Percentiles rank a stretch among this genome's conserved stretches.
phyloP scores from a whole-genome alignment of 1,284 basidiomycete genomes.

The Neonothopanus nambi region DNA sequence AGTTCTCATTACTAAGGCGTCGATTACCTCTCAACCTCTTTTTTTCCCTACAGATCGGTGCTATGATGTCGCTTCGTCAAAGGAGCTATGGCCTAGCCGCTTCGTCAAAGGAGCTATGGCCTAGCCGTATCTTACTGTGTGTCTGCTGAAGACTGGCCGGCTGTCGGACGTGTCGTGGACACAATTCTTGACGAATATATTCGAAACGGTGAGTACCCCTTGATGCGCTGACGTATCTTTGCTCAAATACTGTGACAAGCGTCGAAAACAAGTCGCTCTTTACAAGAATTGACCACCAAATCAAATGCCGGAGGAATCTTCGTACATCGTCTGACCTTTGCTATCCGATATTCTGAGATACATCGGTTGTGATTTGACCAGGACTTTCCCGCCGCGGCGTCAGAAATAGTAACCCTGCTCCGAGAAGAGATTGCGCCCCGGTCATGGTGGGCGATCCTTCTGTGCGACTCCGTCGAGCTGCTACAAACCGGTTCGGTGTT shows the following conservation, averaged over 20 bases:
- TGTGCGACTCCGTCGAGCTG: slow-evolving; percentile 65
- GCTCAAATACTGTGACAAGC: slow-evolving; percentile 46
- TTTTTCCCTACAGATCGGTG: slow-evolving; percentile 70
- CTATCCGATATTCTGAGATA: slow-evolving; percentile 74
- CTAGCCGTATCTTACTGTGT: slow-evolving; percentile 76
- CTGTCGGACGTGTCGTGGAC: slow-evolving; percentile 72
- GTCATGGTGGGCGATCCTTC: slow-evolving; percentile 75
- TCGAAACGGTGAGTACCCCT: slow-evolving; percentile 45
- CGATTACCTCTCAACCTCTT: background rate
- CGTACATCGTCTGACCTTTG: slow-evolving; percentile 69
- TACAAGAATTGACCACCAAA: slow-evolving; percentile 55
- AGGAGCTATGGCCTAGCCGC: too few relatives aligned
- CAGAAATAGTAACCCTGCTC: slow-evolving; percentile 65
- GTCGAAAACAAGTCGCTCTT: slow-evolving; percentile 65
- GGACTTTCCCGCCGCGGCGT: slow-evolving; percentile 60
- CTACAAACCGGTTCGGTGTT: slow-evolving; percentile 60
- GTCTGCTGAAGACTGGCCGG: slow-evolving; percentile 78
- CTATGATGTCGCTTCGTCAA: slow-evolving; percentile 62
- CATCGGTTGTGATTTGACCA: slow-evolving; percentile 56
- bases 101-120: slow-evolving; percentile 75
- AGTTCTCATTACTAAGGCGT: slow-evolving; percentile 18
- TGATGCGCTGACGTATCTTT: background rate
- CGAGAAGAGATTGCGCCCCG: slow-evolving; percentile 68
- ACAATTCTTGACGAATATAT: slow-evolving; percentile 72
- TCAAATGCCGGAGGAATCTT: slow-evolving; percentile 57